A percentile compares a stretch with the other conserved stretches of the same genome.
Conservation (phyloP, 2,329 filamentous ascomycete genomes). For the Fusarium sp. region DNA sequence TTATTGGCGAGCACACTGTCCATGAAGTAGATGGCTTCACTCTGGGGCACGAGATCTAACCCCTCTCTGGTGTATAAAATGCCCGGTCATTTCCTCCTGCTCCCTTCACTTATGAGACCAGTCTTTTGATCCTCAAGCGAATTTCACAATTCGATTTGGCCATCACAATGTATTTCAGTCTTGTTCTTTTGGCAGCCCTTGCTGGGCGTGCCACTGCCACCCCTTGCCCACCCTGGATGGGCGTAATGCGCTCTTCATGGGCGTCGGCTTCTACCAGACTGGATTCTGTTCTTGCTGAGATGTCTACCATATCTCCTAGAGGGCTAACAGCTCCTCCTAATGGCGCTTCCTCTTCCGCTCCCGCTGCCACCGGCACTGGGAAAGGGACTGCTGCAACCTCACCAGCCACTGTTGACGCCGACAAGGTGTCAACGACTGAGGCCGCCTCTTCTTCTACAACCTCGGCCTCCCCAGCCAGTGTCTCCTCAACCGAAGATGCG, state of each 20-base stretch:
- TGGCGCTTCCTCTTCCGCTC: background rate
- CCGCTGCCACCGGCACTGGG: background rate
- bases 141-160: background rate
- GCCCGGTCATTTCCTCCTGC: background rate
- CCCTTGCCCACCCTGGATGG: conserved; percentile 7
- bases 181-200: conserved; percentile 16
- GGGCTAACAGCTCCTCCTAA: background rate
- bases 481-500: background rate
- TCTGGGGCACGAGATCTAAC: background rate
- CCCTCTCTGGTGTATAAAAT: conserved; percentile 8
- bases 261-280: conserved; percentile 11
- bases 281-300: background rate
- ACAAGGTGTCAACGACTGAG: background rate
- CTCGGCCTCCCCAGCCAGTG: background rate
- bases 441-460: background rate
- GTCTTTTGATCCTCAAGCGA: background rate
- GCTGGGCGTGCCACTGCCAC: conserved; percentile 8
- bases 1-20: background rate
- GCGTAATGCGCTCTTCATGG: background rate
- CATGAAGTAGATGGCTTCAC: background rate
- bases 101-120: background rate
- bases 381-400: background rate
- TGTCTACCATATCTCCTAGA: conserved; percentile 12
- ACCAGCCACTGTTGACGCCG: background rate
- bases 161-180: conserved; percentile 8